These are phyloP conservation scores for Jimgerdemannia flammicorona DNA, from an alignment of 192 early-diverging fungal species.

Conservation along the genomic window DNA sequence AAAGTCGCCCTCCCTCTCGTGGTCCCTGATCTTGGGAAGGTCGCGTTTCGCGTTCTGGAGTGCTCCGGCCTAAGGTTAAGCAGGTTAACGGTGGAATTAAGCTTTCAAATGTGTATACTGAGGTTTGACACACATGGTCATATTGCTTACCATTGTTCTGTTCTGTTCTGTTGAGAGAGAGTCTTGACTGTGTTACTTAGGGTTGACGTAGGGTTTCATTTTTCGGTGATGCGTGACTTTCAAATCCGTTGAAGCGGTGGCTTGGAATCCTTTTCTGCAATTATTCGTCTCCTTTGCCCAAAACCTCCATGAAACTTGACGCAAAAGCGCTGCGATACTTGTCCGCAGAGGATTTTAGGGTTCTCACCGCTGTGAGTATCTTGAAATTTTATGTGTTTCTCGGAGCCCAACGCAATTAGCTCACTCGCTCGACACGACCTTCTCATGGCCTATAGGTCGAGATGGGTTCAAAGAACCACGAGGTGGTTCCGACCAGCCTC, in stretches of 20 bases:
- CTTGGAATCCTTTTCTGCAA: too few relatives aligned
- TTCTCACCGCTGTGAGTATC: conserved; percentile 80
- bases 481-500: conserved; percentile 90
- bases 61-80: conserved; percentile 73
- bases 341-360: conserved; percentile 89
- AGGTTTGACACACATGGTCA: too few relatives aligned
- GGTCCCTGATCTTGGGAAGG: conserved; percentile 81
- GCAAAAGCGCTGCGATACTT: conserved; percentile 94
- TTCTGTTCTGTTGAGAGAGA: too few relatives aligned
- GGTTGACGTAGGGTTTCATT: too few relatives aligned
- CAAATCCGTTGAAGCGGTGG: too few relatives aligned
- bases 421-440: background rate
- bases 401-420: background rate
- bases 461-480: conserved; percentile 98
- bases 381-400: background rate
- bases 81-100: too few relatives aligned
- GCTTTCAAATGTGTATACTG: too few relatives aligned
- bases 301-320: conserved; percentile 84
- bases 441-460: conserved; percentile 56
- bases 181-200: too few relatives aligned
- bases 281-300: too few relatives aligned
- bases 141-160: too few relatives aligned
- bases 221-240: too few relatives aligned
- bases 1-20: conserved; percentile 79
- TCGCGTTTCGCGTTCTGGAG: conserved; percentile 82